Conservation (phyloP, 768 basidiomycete genomes). For the Suillus subluteus region DNA sequence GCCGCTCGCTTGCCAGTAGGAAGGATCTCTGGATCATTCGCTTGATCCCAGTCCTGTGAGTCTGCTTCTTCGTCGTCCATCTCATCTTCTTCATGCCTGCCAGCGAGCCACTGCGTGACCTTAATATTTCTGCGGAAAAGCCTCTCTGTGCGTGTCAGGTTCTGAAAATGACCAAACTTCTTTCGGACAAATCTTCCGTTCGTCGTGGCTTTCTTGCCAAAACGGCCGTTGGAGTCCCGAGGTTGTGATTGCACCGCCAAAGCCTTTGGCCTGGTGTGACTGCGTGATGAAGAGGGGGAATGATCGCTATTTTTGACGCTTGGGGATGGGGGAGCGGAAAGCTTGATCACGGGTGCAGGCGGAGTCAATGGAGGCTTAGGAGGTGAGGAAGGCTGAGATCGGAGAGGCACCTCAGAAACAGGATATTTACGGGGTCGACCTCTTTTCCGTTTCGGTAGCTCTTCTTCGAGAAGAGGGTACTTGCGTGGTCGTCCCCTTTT, state of each 20-base stretch:
- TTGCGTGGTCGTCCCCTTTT: constrained; percentile 41
- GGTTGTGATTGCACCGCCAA: constrained; percentile 57
- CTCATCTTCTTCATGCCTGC: constrained; percentile 18
- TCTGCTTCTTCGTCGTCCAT: constrained; percentile 24
- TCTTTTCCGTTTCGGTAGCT: constrained; percentile 37
- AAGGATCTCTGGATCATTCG: constrained; percentile 17
- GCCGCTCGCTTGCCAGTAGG: constrained; percentile 29
- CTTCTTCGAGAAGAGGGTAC: constrained; percentile 33
- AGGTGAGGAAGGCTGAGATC: constrained; percentile 17
- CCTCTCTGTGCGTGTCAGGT: constrained; percentile 43
- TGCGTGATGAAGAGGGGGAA: constrained; percentile 29
- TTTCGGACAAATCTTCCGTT: constrained; percentile 48
- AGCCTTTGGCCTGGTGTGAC: constrained; percentile 42
- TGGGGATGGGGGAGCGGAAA: constrained; percentile 22
- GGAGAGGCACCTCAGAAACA: constrained; percentile 14
- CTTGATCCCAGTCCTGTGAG: constrained; percentile 18
- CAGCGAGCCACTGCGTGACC: constrained; percentile 39
- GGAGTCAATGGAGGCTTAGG: constrained; percentile 17
- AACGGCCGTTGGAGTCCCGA: constrained; percentile 64
- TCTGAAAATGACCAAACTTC: constrained; percentile 27
- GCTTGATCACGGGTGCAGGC: constrained; percentile 15
- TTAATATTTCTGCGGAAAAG: constrained; percentile 44
- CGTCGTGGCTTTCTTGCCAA: constrained; percentile 62
- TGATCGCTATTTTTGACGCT: constrained; percentile 24
- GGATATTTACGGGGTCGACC: constrained; percentile 39